phyloP scores from a whole-genome alignment of 345 rosid genomes.

The Brassica juncea region DNA sequence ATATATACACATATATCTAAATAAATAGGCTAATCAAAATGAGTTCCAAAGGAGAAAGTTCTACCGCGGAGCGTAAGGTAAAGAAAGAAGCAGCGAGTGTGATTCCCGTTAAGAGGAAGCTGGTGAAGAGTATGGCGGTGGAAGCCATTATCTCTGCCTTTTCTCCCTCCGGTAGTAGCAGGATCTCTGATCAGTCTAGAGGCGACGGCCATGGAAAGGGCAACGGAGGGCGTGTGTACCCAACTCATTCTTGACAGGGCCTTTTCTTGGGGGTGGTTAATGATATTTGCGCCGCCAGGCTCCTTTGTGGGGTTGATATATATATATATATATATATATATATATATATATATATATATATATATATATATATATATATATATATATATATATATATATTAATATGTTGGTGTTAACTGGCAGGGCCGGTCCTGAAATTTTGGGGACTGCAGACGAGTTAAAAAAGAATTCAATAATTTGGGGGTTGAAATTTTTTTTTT shows the following conservation, averaged over 20 bases:
- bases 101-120: constrained; percentile 37
- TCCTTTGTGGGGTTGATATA: background rate
- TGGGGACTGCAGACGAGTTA: too few relatives aligned
- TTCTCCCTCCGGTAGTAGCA: constrained; percentile 15
- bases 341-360: too few relatives aligned
- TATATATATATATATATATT: too few relatives aligned
- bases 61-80: constrained; percentile 9
- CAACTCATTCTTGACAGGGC: constrained; percentile 10
- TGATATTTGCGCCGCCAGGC: background rate
- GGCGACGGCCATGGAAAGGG: constrained; percentile 10
- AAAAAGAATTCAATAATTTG: too few relatives aligned
- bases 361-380: too few relatives aligned
- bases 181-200: constrained; percentile 12
- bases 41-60: constrained; percentile 27
- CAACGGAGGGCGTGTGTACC: constrained; percentile 15
- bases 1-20: background rate
- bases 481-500: too few relatives aligned
- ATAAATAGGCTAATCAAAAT: constrained; percentile 11
- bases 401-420: background rate
- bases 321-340: background rate
- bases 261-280: background rate
- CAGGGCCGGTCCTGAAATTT: too few relatives aligned
- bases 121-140: constrained; percentile 30
- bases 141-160: constrained; percentile 30
- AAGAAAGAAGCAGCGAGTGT: constrained; percentile 34